Conservation (phyloP, 768 basidiomycete genomes). For the Boletus vermiculosoides region DNA sequence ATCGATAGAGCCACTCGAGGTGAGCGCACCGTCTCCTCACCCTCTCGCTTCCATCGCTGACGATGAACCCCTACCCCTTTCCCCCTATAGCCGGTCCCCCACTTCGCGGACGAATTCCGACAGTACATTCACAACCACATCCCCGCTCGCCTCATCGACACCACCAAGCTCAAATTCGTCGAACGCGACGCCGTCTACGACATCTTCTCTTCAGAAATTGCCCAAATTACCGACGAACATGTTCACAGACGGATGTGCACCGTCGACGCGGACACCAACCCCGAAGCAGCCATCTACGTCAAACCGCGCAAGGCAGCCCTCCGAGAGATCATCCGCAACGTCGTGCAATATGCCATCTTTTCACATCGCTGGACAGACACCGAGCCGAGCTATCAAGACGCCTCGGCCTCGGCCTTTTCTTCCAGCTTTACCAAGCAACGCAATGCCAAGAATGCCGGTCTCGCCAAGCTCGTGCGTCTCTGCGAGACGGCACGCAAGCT, state of each 20-base stretch:
- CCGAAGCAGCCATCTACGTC: slow-evolving; percentile 18
- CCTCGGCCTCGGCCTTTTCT: not conserved
- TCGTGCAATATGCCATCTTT: slow-evolving; percentile 25
- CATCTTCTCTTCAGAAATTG: slow-evolving; percentile 19
- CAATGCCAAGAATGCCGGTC: slow-evolving; percentile 1
- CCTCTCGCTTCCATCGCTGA: not conserved
- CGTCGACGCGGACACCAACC: not conserved
- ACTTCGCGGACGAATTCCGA: slow-evolving; percentile 15
- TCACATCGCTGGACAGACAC: slow-evolving; percentile 25
- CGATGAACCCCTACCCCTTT: not conserved
- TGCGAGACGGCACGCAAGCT: slow-evolving; percentile 22
- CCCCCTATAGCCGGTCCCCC: not conserved
- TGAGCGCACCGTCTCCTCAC: not conserved
- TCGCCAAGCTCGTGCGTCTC: slow-evolving; percentile 20
- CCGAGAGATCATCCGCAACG: slow-evolving; percentile 16
- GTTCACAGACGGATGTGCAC: slow-evolving; percentile 2
- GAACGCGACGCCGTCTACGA: slow-evolving; percentile 19
- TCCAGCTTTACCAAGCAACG: slow-evolving; percentile 2
- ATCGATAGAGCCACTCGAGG: slow-evolving; percentile 1
- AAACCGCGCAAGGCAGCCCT: slow-evolving; percentile 9
- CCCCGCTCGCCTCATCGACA: slow-evolving; percentile 27
- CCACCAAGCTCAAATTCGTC: slow-evolving; percentile 20
- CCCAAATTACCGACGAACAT: slow-evolving; percentile 19
- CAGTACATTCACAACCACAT: slow-evolving; percentile 28
- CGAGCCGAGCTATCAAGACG: slow-evolving; percentile 25